Evolutionary conservation across 2,329 filamentous ascomycete species (phyloP).

Genomic region (Ophiostoma ulmi): DNA sequence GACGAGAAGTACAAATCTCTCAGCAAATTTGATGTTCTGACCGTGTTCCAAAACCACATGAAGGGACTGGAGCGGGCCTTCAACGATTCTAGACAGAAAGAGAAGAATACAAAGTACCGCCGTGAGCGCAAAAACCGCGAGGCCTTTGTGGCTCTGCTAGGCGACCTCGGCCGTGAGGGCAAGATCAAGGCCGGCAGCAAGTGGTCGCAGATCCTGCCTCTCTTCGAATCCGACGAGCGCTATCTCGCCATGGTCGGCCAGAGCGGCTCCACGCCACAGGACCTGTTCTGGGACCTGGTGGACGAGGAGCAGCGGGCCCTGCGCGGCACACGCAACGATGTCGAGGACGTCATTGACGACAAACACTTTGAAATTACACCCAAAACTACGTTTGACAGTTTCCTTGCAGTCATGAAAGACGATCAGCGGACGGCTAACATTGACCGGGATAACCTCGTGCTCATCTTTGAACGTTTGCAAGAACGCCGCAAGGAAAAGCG

Average conservation of each 20-base stretch:
- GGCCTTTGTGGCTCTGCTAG: slow-evolving; percentile 67
- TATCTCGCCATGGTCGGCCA: slow-evolving; percentile 82
- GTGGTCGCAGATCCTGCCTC: slow-evolving; percentile 74
- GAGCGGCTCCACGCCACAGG: slow-evolving; percentile 75
- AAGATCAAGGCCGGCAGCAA: slow-evolving; percentile 86
- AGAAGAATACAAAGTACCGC: slow-evolving; percentile 74
- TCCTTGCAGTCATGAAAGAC: slow-evolving; percentile 72
- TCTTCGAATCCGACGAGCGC: slow-evolving; percentile 73
- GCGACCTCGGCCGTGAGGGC: slow-evolving; percentile 66
- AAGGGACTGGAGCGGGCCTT: slow-evolving; percentile 84
- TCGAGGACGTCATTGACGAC: slow-evolving; percentile 84
- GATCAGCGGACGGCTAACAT: slow-evolving; percentile 86
- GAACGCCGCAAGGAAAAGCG: slow-evolving; percentile 84
- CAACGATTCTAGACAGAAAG: slow-evolving; percentile 83
- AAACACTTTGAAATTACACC: slow-evolving; percentile 85
- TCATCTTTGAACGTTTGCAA: slow-evolving; percentile 83
- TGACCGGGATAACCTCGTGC: slow-evolving; percentile 68
- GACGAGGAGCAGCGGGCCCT: slow-evolving; percentile 91
- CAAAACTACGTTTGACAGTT: slow-evolving; percentile 84
- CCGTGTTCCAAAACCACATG: slow-evolving; percentile 90
- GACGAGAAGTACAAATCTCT: slow-evolving; percentile 74
- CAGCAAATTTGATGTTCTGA: slow-evolving; percentile 83
- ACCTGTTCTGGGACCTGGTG: slow-evolving; percentile 92
- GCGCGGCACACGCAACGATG: slow-evolving; percentile 72
- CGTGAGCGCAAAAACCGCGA: slow-evolving; percentile 84